phyloP scores from a whole-genome alignment of 176 grass and related monocot species.

The Carex parvula region DNA sequence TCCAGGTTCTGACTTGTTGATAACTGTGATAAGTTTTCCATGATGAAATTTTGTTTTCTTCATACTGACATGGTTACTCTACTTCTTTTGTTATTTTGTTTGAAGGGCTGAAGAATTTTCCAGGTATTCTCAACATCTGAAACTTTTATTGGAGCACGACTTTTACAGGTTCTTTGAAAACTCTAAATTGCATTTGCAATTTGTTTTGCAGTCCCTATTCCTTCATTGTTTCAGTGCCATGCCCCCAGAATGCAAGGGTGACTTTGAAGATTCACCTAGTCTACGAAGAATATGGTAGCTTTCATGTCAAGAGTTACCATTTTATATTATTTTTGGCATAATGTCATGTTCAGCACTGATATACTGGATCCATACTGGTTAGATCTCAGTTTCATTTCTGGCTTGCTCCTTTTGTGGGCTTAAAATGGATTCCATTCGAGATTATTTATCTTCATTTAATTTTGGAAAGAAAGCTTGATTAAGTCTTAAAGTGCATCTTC shows the following conservation, averaged over 20 bases:
- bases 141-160: background rate
- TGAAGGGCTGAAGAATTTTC: slow-evolving; percentile 68
- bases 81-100: slow-evolving; percentile 30
- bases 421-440: background rate
- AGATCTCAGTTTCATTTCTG: background rate
- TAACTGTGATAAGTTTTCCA: background rate
- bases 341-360: background rate
- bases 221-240: slow-evolving; percentile 58
- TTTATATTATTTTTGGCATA: slow-evolving; percentile 1
- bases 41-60: slow-evolving; percentile 30
- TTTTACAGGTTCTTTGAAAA: slow-evolving; percentile 20
- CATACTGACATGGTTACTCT: background rate
- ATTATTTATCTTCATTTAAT: background rate
- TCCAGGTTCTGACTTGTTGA: slow-evolving; percentile 18
- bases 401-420: slow-evolving; percentile 4
- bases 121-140: slow-evolving; percentile 51
- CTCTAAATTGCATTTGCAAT: slow-evolving; percentile 28
- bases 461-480: slow-evolving; percentile 13
- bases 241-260: slow-evolving; percentile 52
- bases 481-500: background rate
- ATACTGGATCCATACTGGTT: background rate
- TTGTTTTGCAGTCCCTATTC: slow-evolving; percentile 72
- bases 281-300: slow-evolving; percentile 89
- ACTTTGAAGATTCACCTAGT: slow-evolving; percentile 81
- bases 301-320: slow-evolving; percentile 15